Percentiles rank a stretch among this genome's conserved stretches.
Evolutionary conservation across 805 yeast species (phyloP).

Genomic region (Komagataella mondaviorum): DNA sequence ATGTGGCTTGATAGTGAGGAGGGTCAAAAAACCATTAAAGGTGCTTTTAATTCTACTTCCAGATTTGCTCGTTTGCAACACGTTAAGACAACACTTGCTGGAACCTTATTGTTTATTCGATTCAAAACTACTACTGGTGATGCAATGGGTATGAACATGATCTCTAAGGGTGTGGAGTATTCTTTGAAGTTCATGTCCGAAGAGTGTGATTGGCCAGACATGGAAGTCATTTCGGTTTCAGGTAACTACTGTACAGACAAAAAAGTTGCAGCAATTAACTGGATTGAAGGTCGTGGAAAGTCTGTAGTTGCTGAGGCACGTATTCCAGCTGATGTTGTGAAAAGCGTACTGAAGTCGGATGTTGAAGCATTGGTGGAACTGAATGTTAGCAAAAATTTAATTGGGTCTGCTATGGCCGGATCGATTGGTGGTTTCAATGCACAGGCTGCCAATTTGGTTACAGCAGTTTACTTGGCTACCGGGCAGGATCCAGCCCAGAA

Average conservation of each 20-base stretch:
- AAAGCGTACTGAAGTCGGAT: constrained; percentile 76
- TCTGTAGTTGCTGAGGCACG: constrained; percentile 94
- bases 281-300: constrained; percentile 99
- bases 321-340: constrained; percentile 71
- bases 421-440: constrained; percentile 97
- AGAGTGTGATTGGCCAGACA: constrained; percentile 86
- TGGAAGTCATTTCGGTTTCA: constrained; percentile 84
- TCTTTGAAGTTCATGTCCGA: constrained; percentile 75
- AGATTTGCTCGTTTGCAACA: constrained; percentile 92
- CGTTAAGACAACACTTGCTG: constrained; percentile 89
- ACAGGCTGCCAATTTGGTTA: constrained; percentile 92
- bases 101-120: constrained; percentile 75
- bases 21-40: constrained; percentile 70
- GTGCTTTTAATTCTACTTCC: constrained; percentile 92
- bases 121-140: constrained; percentile 99
- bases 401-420: constrained; percentile 99
- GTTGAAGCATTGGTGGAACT: constrained; percentile 87
- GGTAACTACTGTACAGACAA: constrained; percentile 98
- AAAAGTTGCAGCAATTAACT: constrained; percentile 94
- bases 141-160: constrained; percentile 99
- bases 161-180: constrained; percentile 92
- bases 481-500: constrained; percentile 99
- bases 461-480: constrained; percentile 87
- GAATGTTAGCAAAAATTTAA: constrained; percentile 76
- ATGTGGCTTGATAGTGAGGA: constrained; percentile 93